phyloP scores from a whole-genome alignment of 2,329 filamentous ascomycete species.

The Stemphylium lycopersici region DNA sequence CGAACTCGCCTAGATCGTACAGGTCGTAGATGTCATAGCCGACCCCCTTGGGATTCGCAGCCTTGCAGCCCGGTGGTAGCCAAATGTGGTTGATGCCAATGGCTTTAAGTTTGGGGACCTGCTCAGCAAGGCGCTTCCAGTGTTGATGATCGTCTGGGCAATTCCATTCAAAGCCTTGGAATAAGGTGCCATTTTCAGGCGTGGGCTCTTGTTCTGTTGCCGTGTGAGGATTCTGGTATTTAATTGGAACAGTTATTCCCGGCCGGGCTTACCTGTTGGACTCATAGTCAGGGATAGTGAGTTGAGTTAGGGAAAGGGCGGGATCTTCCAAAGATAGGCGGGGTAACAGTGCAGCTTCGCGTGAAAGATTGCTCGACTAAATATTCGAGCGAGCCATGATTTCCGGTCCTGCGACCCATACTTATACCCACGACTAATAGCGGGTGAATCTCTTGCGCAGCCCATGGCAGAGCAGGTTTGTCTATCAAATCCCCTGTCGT shows the following conservation, averaged over 20 bases:
- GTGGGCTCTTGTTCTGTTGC: conserved; percentile 38
- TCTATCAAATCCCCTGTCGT: conserved; percentile 18
- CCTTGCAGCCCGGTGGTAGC: conserved; percentile 76
- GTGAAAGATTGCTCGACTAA: background rate
- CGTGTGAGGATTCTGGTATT: conserved; percentile 9
- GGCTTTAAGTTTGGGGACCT: conserved; percentile 61
- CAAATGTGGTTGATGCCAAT: conserved; percentile 64
- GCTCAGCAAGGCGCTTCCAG: conserved; percentile 63
- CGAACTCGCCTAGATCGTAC: conserved; percentile 74
- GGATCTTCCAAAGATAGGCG: background rate
- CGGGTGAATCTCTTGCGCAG: conserved; percentile 6
- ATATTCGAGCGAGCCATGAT: background rate
- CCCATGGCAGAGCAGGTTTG: conserved; percentile 25
- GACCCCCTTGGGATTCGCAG: conserved; percentile 64
- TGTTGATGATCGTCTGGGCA: conserved; percentile 65
- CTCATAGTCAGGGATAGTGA: conserved; percentile 22
- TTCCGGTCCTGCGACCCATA: conserved; percentile 5
- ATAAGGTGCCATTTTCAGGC: conserved; percentile 55
- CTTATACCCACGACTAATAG: conserved; percentile 12
- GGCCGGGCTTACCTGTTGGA: conserved; percentile 31
- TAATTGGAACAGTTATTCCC: background rate
- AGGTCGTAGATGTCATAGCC: conserved; percentile 70
- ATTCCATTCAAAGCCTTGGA: conserved; percentile 78
- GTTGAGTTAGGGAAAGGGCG: background rate
- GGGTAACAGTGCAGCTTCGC: background rate